Evolutionary conservation across 768 basidiomycete genomes (phyloP).

Genomic region (Gautieria morchelliformis): DNA sequence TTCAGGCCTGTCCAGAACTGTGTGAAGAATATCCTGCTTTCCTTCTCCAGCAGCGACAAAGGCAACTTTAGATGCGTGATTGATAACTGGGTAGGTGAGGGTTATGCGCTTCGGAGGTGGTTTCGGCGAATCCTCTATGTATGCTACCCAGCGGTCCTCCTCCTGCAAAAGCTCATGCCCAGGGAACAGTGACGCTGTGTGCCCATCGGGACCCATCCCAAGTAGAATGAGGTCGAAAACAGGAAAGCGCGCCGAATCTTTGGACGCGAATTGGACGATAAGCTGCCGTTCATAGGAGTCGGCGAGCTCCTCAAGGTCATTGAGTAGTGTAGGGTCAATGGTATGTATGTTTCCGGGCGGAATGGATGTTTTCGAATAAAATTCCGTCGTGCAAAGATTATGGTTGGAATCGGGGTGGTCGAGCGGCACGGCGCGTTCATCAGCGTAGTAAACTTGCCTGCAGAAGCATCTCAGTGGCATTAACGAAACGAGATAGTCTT

Average conservation of each 20-base stretch:
- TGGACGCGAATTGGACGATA: constrained; percentile 84
- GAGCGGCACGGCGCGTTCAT: constrained; percentile 91
- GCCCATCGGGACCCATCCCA: constrained; percentile 96
- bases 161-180: constrained; percentile 80
- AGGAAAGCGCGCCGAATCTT: constrained; percentile 92
- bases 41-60: constrained; percentile 82
- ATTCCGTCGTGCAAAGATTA: constrained; percentile 53
- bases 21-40: constrained; percentile 67
- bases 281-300: constrained; percentile 78
- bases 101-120: constrained; percentile 87
- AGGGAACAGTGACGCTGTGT: constrained; percentile 96
- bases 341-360: constrained; percentile 70
- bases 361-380: constrained; percentile 80
- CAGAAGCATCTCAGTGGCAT: background rate
- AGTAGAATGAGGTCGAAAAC: constrained; percentile 95
- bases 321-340: constrained; percentile 57
- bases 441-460: constrained; percentile 97
- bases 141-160: constrained; percentile 90
- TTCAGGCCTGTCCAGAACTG: constrained; percentile 75
- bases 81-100: constrained; percentile 84
- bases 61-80: constrained; percentile 77
- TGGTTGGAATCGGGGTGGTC: constrained; percentile 93
- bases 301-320: constrained; percentile 71
- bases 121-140: constrained; percentile 89
- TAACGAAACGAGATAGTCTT: background rate